Evolutionary conservation across 2,329 filamentous ascomycete genomes (phyloP).

Genomic region (Exserohilum rostratum): DNA sequence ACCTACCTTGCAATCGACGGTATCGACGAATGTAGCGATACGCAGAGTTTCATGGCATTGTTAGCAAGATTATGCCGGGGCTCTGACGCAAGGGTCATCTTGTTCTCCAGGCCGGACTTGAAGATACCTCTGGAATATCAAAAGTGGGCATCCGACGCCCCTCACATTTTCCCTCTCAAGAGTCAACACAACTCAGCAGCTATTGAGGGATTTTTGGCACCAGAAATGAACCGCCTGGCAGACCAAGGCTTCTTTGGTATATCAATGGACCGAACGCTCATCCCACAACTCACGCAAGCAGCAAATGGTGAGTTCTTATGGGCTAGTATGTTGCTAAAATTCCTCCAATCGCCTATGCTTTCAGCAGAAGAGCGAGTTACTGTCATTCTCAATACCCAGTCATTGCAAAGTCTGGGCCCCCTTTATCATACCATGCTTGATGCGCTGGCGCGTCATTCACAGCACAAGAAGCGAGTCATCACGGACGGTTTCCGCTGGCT

Average conservation of each 20-base stretch:
- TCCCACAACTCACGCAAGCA: constrained; percentile 21
- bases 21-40: constrained; percentile 35
- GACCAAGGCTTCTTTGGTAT: constrained; percentile 41
- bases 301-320: constrained; percentile 40
- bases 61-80: constrained; percentile 32
- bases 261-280: constrained; percentile 31
- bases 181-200: constrained; percentile 24
- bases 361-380: constrained; percentile 33
- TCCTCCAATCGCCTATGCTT: constrained; percentile 31
- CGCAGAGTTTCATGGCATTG: constrained; percentile 22
- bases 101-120: constrained; percentile 36
- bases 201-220: constrained; percentile 24
- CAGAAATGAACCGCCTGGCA: constrained; percentile 31
- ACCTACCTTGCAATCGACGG: constrained; percentile 42
- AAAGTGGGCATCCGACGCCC: constrained; percentile 36
- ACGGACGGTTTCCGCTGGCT: constrained; percentile 36
- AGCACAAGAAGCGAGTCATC: constrained; percentile 29
- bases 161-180: constrained; percentile 30
- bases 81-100: constrained; percentile 31
- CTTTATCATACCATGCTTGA: constrained; percentile 31
- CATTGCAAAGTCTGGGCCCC: constrained; percentile 27
- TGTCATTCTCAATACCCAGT: constrained; percentile 23
- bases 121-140: constrained; percentile 36
- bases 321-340: constrained; percentile 31
- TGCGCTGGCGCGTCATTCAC: constrained; percentile 21